Evolutionary conservation across 352 stramenopile genomes (phyloP).

Genomic region (Stramenopiles sp.): DNA sequence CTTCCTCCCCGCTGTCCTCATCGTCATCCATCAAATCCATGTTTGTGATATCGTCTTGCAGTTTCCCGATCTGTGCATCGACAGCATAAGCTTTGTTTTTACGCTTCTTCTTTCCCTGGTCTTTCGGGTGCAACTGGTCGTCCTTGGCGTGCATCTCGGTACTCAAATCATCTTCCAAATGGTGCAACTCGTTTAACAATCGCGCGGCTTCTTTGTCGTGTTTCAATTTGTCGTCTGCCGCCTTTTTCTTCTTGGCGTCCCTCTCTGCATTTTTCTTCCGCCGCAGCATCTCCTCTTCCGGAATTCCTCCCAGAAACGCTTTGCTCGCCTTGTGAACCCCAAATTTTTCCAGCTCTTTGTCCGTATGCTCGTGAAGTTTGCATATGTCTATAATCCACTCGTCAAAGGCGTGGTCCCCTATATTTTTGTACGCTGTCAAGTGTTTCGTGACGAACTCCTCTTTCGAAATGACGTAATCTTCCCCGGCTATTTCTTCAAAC

Average conservation of each 20-base stretch:
- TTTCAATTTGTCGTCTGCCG: background rate
- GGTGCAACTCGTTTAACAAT: background rate
- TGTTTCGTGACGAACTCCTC: background rate
- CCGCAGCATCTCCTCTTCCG: background rate
- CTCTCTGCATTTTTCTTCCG: background rate
- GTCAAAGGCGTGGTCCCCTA: background rate
- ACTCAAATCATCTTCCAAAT: background rate
- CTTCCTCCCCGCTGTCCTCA: background rate
- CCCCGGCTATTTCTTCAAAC: background rate
- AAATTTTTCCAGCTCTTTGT: background rate
- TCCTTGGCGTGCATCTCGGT: background rate
- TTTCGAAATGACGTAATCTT: background rate
- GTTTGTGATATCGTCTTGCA: background rate
- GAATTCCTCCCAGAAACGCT: background rate
- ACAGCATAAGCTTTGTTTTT: conserved; percentile 2
- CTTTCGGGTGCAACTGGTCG: background rate
- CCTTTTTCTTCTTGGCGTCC: background rate
- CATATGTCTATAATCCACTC: background rate
- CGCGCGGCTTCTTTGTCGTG: background rate
- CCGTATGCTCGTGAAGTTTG: background rate
- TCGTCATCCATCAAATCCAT: background rate
- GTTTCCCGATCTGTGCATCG: background rate
- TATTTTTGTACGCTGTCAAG: background rate
- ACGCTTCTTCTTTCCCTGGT: background rate
- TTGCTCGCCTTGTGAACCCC: background rate